A percentile compares a stretch with the other conserved stretches of the same genome.
Evolutionary conservation across 768 basidiomycete species (phyloP).

Genomic region (Pulveroboletus sp.): DNA sequence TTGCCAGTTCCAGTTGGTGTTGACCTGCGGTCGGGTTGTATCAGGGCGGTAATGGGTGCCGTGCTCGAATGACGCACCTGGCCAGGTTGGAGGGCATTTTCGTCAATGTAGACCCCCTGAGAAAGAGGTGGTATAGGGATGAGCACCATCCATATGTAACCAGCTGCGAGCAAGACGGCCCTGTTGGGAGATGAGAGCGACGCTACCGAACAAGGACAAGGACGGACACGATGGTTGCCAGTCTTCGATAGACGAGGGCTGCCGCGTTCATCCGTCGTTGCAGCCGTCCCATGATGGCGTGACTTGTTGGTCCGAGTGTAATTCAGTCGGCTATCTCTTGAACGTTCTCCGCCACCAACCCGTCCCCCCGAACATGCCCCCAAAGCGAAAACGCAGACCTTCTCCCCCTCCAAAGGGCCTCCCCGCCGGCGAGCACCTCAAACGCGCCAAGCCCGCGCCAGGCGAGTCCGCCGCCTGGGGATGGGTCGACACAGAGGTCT

Average conservation of each 20-base stretch:
- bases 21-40: slow-evolving; percentile 60
- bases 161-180: slow-evolving; percentile 52
- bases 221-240: slow-evolving; percentile 31
- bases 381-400: slow-evolving; percentile 55
- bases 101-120: slow-evolving; percentile 79
- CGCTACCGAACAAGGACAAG: neutral
- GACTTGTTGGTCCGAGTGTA: too few relatives aligned
- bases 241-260: slow-evolving; percentile 31
- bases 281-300: slow-evolving; percentile 33
- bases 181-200: slow-evolving; percentile 35
- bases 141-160: slow-evolving; percentile 80
- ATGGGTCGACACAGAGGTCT: slow-evolving; percentile 73
- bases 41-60: too few relatives aligned
- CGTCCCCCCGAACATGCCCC: slow-evolving; percentile 38
- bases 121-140: slow-evolving; percentile 67
- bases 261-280: slow-evolving; percentile 42
- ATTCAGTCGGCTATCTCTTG: slow-evolving; percentile 3
- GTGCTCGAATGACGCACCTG: slow-evolving; percentile 50
- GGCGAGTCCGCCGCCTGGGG: slow-evolving; percentile 58
- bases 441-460: slow-evolving; percentile 49
- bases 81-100: slow-evolving; percentile 91
- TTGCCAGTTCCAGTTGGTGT: slow-evolving; percentile 87
- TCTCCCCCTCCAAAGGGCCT: slow-evolving; percentile 49
- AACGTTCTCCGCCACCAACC: slow-evolving; percentile 1
- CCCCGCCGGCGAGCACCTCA: slow-evolving; percentile 58